Conservation (phyloP, 768 basidiomycete genomes). For the Serendipita sp. region DNA sequence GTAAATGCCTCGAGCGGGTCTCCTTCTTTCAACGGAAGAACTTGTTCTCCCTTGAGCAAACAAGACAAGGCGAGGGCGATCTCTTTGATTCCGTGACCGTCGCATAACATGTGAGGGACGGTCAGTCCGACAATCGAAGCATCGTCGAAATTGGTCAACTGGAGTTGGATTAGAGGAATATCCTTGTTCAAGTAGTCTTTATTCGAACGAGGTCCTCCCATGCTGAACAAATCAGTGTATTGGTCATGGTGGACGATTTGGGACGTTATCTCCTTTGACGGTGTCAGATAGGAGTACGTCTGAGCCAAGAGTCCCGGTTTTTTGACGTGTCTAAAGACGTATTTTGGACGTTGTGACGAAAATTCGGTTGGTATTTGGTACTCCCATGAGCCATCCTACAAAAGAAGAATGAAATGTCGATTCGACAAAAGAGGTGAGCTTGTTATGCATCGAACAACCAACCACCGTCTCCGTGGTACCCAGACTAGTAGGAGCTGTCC, state of each 20-base stretch:
- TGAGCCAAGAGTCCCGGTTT: constrained; percentile 3
- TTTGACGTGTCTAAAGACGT: constrained; percentile 3
- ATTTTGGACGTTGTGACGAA: not conserved
- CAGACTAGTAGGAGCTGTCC: too few relatives aligned
- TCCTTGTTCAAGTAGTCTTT: constrained; percentile 6
- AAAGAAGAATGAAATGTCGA: not conserved
- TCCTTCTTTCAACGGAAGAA: constrained; percentile 3
- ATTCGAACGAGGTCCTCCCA: constrained; percentile 10
- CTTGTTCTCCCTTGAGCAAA: constrained; percentile 9
- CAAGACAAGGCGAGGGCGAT: constrained; percentile 5
- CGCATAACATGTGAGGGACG: constrained; percentile 11
- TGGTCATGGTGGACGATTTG: constrained; percentile 3
- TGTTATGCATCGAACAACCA: too few relatives aligned
- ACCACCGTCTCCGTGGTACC: too few relatives aligned
- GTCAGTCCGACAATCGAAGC: constrained; percentile 11
- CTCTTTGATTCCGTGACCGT: constrained; percentile 12
- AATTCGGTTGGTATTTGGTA: constrained; percentile 8
- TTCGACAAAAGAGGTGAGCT: too few relatives aligned
- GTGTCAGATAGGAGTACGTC: not conserved
- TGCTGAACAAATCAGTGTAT: not conserved
- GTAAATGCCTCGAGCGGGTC: constrained; percentile 5
- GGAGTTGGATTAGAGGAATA: constrained; percentile 7
- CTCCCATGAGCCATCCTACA: constrained; percentile 8
- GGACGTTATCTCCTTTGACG: constrained; percentile 1
- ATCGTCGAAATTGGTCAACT: constrained; percentile 9